These are phyloP conservation scores for Zymoseptoria tritici DNA, from an alignment of 2,329 filamentous ascomycete genomes.

Conservation along the genomic window DNA sequence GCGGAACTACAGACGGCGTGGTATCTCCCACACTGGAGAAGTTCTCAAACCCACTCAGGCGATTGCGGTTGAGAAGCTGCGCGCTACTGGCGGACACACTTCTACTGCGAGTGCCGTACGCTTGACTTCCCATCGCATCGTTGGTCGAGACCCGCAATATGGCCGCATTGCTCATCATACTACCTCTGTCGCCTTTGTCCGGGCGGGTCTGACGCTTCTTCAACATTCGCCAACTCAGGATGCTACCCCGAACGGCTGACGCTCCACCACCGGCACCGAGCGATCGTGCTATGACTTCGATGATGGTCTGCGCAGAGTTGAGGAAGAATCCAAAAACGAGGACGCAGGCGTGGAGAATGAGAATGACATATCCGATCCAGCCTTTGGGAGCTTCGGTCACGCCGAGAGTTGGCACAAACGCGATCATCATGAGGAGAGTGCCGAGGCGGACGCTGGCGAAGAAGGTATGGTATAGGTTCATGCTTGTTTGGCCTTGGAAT, in stretches of 20 bases:
- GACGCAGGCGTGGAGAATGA: slow-evolving; percentile 76
- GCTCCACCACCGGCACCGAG: slow-evolving; percentile 71
- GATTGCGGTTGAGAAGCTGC: slow-evolving; percentile 47
- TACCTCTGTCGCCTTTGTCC: slow-evolving; percentile 60
- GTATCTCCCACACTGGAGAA: slow-evolving; percentile 53
- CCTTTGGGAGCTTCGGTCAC: slow-evolving; percentile 74
- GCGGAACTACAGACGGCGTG: slow-evolving; percentile 35
- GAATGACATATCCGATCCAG: slow-evolving; percentile 90
- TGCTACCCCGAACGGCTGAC: slow-evolving; percentile 57
- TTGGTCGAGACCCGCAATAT: slow-evolving; percentile 51
- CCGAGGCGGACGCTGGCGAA: slow-evolving; percentile 72
- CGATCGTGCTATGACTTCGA: slow-evolving; percentile 78
- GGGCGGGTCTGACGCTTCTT: slow-evolving; percentile 24
- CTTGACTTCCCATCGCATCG: slow-evolving; percentile 12
- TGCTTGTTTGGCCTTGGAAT: slow-evolving; percentile 84
- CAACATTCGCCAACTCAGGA: slow-evolving; percentile 57
- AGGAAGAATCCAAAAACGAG: slow-evolving; percentile 88
- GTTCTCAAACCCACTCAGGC: slow-evolving; percentile 46
- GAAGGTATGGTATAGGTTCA: slow-evolving; percentile 90
- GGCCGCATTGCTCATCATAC: slow-evolving; percentile 71
- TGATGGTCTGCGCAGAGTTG: slow-evolving; percentile 80
- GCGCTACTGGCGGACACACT: slow-evolving; percentile 57
- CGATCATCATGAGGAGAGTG: slow-evolving; percentile 46
- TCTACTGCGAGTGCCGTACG: slow-evolving; percentile 43
- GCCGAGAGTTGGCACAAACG: slow-evolving; percentile 77